These are phyloP conservation scores for Cylindrotheca closterium DNA, from an alignment of 108 stramenopile genomes.

Conservation along the genomic window DNA sequence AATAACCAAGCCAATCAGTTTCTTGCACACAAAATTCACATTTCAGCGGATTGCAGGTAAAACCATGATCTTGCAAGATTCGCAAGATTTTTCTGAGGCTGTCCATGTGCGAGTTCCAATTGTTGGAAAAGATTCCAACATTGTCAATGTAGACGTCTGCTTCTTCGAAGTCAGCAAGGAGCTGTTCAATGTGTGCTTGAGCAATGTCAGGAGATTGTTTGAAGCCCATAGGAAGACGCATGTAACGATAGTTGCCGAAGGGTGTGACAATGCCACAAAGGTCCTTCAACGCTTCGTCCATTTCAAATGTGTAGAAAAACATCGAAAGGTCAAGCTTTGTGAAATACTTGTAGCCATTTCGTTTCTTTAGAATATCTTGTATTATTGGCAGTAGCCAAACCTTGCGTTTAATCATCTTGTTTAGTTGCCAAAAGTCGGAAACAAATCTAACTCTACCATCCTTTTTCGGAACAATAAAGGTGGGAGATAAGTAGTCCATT, in stretches of 20 bases:
- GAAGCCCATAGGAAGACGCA: constrained; percentile 49
- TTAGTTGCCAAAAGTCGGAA: constrained; percentile 33
- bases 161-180: constrained; percentile 19
- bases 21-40: constrained; percentile 28
- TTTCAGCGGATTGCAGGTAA: constrained; percentile 16
- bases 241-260: constrained; percentile 45
- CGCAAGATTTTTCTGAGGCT: neutral
- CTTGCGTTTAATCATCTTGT: constrained; percentile 14
- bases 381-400: constrained; percentile 20
- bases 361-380: constrained; percentile 12
- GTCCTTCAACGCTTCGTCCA: constrained; percentile 9
- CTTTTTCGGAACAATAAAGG: constrained; percentile 45
- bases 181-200: constrained; percentile 41
- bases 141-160: constrained; percentile 51
- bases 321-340: constrained; percentile 31
- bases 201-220: constrained; percentile 47
- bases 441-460: constrained; percentile 27
- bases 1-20: constrained; percentile 37
- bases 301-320: constrained; percentile 19
- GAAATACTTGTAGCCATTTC: constrained; percentile 13
- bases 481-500: constrained; percentile 21
- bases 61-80: constrained; percentile 7
- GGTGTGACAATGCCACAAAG: constrained; percentile 46
- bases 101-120: constrained; percentile 5
- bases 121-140: constrained; percentile 19